Percentiles rank a stretch among this genome's conserved stretches.
These are phyloP conservation scores for Colletotrichum noveboracense DNA, from an alignment of 2,329 filamentous ascomycete species.

Conservation along the genomic window DNA sequence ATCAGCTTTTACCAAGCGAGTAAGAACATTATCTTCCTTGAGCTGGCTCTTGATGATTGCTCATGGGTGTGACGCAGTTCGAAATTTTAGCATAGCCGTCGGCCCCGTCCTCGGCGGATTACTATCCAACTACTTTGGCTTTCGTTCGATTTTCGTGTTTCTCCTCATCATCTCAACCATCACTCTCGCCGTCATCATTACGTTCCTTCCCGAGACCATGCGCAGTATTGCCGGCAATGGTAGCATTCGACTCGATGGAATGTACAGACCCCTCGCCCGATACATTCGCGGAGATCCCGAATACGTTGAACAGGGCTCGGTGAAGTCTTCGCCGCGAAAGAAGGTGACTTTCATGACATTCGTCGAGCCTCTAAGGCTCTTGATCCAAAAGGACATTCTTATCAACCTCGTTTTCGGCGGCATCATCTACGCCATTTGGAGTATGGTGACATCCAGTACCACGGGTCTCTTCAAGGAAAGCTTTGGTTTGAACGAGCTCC, in stretches of 20 bases:
- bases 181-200: slow-evolving; percentile 21
- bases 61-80: slow-evolving; percentile 17
- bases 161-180: background rate
- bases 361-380: slow-evolving; percentile 39
- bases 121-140: slow-evolving; percentile 29
- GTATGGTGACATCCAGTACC: slow-evolving; percentile 51
- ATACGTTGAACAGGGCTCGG: slow-evolving; percentile 11
- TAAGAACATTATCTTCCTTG: slow-evolving; percentile 12
- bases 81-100: slow-evolving; percentile 33
- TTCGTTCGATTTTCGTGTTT: slow-evolving; percentile 34
- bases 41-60: background rate
- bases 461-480: slow-evolving; percentile 36
- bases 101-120: slow-evolving; percentile 38
- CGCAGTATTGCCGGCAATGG: slow-evolving; percentile 32
- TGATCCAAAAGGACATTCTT: slow-evolving; percentile 47
- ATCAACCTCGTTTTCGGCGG: slow-evolving; percentile 45
- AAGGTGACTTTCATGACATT: slow-evolving; percentile 34
- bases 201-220: slow-evolving; percentile 32
- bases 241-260: slow-evolving; percentile 23
- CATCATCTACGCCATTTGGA: slow-evolving; percentile 44
- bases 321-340: slow-evolving; percentile 1
- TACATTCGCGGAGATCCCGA: slow-evolving; percentile 13
- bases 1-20: slow-evolving; percentile 37
- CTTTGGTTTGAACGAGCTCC: slow-evolving; percentile 26
- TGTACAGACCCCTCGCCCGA: slow-evolving; percentile 28